Base-by-base conservation (phyloP, 139 green algal genomes). In the Axilococcus clingmanii region DNA sequence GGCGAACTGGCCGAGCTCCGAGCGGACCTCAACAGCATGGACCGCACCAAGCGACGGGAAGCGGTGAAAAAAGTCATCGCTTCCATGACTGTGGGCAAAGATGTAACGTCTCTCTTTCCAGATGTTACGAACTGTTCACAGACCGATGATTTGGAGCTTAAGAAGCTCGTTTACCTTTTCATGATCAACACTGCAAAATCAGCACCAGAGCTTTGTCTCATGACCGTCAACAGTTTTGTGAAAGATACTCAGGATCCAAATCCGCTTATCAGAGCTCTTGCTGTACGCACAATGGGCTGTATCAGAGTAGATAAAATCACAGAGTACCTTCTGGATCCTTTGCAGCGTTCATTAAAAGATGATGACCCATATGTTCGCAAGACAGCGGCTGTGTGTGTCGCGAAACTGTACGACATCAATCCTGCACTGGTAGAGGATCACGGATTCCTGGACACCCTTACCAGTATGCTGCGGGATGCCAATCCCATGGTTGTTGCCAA, bases 401-500 rank as follows among this genome's bases (percentile, higher is more conserved):
- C 88, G 33, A 99, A 99, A 74, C 80, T 99, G 46, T 87, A 85
- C 68, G 92, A 98, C 68, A 97, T 98, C 67, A 89, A 85, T 45
- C 61, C 87, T 3, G 87, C 96, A 72, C 63, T 98, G 41, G 92
- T 97, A 41, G 81, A 95, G 61, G 90, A 97, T 62, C 74, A 86
- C 20, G 92, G 92, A 40, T 99, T 99, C 71, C 61, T 98, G 37
- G 85, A 96, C 63, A 79, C 79, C 42, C 83, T 98, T 51, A 69
- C 87, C 65, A 87, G 95, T 36, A 76, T 98, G 71, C 63, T 97
- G 28, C 77, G 74, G 9, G 92, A 97, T 65, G 81, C 78, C 55
- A 99, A 99, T 71, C 93, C 93, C 20, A 99, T 99, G 93, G 93
- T 99, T 27, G 93, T 99, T 31, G 89, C 92, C 46, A 99, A 99